A percentile compares a stretch with the other conserved stretches of the same genome.
phyloP scores from a whole-genome alignment of 306 rosid species.

The Prunus campanulata region DNA sequence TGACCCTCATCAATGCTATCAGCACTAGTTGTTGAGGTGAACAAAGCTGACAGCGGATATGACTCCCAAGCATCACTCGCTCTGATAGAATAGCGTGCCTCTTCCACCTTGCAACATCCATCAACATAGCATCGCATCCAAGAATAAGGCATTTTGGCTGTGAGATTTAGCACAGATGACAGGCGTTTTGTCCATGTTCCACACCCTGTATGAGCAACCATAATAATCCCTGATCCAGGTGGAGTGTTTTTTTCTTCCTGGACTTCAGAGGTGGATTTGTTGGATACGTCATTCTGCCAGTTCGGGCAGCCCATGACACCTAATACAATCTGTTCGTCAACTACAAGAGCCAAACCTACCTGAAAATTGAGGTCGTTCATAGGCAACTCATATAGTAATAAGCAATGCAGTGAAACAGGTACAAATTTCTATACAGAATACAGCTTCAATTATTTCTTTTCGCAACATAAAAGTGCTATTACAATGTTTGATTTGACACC shows the following conservation, averaged over 20 bases:
- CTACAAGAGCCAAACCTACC: constrained; percentile 94
- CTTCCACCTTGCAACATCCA: constrained; percentile 37
- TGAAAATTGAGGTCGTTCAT: constrained; percentile 28
- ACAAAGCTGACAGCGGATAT: constrained; percentile 57
- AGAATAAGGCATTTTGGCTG: constrained; percentile 26
- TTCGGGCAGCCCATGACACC: constrained; percentile 95
- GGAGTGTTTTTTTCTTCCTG: constrained; percentile 29
- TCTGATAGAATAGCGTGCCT: constrained; percentile 62
- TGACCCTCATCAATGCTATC: constrained; percentile 40
- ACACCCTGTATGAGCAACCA: constrained; percentile 76
- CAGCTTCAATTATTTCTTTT: not conserved
- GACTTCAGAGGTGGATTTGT: constrained; percentile 32
- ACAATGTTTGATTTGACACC: not conserved
- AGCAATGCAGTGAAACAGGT: not conserved
- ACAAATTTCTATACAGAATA: not conserved
- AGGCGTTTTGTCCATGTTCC: constrained; percentile 75
- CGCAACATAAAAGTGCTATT: not conserved
- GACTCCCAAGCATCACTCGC: constrained; percentile 85
- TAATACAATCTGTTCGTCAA: constrained; percentile 69
- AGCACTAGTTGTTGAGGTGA: constrained; percentile 42
- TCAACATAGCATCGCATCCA: constrained; percentile 80
- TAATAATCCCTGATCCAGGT: constrained; percentile 55
- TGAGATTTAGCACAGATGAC: constrained; percentile 27
- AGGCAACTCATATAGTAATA: not conserved
- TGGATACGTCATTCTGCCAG: constrained; percentile 54